phyloP scores from a whole-genome alignment of 805 yeast genomes.

The Kodamaea hsintzibuensis region DNA sequence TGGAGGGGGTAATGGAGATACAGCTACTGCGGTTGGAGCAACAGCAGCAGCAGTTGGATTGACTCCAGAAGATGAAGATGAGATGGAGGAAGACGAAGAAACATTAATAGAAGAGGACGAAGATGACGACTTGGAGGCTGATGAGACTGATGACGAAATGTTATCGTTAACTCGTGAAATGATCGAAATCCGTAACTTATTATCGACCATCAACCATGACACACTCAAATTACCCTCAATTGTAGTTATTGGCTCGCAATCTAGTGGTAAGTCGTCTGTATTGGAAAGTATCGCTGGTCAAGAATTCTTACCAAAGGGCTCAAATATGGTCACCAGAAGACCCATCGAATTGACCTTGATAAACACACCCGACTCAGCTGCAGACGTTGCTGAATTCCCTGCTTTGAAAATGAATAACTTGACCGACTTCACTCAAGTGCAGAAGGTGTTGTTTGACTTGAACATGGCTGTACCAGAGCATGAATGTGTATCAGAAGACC shows the following conservation, averaged over 20 bases:
- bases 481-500: conserved; percentile 89
- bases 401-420: conserved; percentile 78
- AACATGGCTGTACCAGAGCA: conserved; percentile 88
- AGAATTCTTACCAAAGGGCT: conserved; percentile 94
- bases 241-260: conserved; percentile 96
- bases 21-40: conserved; percentile 45
- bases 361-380: conserved; percentile 76
- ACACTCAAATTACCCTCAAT: conserved; percentile 87
- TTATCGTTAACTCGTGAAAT: conserved; percentile 87
- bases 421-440: conserved; percentile 87
- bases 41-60: conserved; percentile 58
- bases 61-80: conserved; percentile 31
- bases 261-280: conserved; percentile 96
- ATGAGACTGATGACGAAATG: conserved; percentile 75
- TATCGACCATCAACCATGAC: conserved; percentile 76
- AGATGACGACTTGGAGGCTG: conserved; percentile 46
- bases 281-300: conserved; percentile 97
- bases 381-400: conserved; percentile 92
- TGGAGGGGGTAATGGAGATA: conserved; percentile 28
- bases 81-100: conserved; percentile 49
- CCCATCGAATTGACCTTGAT: conserved; percentile 94
- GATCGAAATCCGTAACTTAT: conserved; percentile 89
- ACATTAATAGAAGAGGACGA: conserved; percentile 47
- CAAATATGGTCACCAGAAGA: conserved; percentile 96
- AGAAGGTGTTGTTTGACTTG: conserved; percentile 79